Evolutionary conservation across 2,329 filamentous ascomycete genomes (phyloP).

Genomic region (Penicillium oxalicum): DNA sequence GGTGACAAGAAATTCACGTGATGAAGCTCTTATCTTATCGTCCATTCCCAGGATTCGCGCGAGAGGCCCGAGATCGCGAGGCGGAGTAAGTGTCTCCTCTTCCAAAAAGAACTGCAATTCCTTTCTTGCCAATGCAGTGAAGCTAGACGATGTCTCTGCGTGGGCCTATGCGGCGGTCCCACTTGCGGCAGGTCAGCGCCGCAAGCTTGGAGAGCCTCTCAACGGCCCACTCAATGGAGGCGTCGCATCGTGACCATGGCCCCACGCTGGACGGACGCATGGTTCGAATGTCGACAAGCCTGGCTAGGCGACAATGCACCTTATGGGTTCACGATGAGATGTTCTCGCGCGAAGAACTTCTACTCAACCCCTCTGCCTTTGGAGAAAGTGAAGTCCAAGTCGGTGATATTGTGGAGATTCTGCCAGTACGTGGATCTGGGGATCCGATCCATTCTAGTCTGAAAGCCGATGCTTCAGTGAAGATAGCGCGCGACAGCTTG

Average conservation of each 20-base stretch:
- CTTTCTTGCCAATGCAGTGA: conserved; percentile 19
- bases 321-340: conserved; percentile 64
- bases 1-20: conserved; percentile 1
- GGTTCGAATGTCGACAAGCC: conserved; percentile 22
- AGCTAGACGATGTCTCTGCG: conserved; percentile 33
- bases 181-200: conserved; percentile 38
- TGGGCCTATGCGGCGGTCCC: conserved; percentile 36
- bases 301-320: conserved; percentile 38
- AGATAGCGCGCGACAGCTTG: conserved; percentile 24
- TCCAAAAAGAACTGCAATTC: conserved; percentile 6
- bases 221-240: conserved; percentile 26
- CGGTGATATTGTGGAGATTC: conserved; percentile 68
- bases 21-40: conserved; percentile 10
- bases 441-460: conserved; percentile 31
- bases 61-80: conserved; percentile 1
- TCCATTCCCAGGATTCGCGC: conserved; percentile 2
- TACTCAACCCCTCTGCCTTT: conserved; percentile 69
- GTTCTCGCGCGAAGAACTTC: conserved; percentile 69
- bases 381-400: conserved; percentile 56
- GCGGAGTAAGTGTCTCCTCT: neutral
- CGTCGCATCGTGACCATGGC: conserved; percentile 23
- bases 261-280: conserved; percentile 24
- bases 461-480: conserved; percentile 25
- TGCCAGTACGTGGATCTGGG: conserved; percentile 48
- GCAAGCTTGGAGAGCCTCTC: conserved; percentile 34